Conservation (phyloP, 192 early-diverging fungal genomes). For the Backusella liffmaniae region DNA sequence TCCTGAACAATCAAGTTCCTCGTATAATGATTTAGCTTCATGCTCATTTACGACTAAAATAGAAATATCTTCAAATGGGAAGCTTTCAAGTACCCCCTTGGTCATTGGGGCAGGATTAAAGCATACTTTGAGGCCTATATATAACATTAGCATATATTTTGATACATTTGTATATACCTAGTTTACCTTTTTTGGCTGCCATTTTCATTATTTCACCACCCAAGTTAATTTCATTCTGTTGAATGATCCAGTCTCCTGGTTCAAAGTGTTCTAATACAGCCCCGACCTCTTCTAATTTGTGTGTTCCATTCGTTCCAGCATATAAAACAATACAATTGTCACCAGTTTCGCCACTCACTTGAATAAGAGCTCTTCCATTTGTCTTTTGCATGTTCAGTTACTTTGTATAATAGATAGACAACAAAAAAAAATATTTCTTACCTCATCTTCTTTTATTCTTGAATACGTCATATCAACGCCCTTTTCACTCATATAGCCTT, state of each 20-base stretch:
- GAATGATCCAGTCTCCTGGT: conserved; percentile 71
- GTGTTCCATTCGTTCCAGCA: conserved; percentile 71
- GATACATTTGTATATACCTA: neutral
- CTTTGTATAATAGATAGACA: neutral
- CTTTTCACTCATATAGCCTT: conserved; percentile 55
- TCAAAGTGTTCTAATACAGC: conserved; percentile 51
- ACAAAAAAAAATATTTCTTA: conserved; percentile 12
- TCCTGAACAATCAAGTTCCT: conserved; percentile 19
- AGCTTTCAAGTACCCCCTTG: conserved; percentile 39
- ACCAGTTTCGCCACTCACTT: conserved; percentile 62
- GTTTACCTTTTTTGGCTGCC: conserved; percentile 48
- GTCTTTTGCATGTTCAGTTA: conserved; percentile 35
- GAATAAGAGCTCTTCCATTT: conserved; percentile 90
- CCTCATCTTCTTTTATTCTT: conserved; percentile 46
- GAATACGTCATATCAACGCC: conserved; percentile 70
- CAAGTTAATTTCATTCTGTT: conserved; percentile 85
- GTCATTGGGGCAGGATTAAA: conserved; percentile 88
- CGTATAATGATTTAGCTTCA: conserved; percentile 60
- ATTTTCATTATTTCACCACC: conserved; percentile 62
- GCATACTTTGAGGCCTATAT: conserved; percentile 61
- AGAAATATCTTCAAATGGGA: conserved; percentile 60
- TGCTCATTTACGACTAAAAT: conserved; percentile 81
- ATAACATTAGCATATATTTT: neutral
- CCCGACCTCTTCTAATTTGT: conserved; percentile 48
- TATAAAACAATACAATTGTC: conserved; percentile 90